Evolutionary conservation across 768 basidiomycete species (phyloP).

Genomic region (Amyloporia xantha): DNA sequence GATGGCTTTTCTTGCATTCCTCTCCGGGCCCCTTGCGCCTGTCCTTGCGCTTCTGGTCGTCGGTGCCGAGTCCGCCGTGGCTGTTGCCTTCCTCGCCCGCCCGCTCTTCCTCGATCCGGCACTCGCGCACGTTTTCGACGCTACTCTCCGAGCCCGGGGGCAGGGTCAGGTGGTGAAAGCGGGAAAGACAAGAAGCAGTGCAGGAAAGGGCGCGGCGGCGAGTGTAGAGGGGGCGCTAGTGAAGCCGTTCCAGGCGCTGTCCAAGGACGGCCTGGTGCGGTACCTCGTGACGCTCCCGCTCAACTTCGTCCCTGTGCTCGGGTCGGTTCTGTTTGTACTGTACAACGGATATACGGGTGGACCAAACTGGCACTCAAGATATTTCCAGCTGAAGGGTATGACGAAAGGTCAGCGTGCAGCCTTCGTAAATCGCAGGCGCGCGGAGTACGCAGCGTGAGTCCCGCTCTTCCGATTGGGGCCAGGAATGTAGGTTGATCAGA

Average conservation of each 20-base stretch:
- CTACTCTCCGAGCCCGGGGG: constrained; percentile 35
- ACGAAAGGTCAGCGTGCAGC: constrained; percentile 35
- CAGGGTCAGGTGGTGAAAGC: constrained; percentile 31
- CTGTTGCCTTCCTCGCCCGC: constrained; percentile 38
- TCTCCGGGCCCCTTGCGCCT: constrained; percentile 61
- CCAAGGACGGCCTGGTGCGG: constrained; percentile 39
- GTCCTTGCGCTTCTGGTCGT: constrained; percentile 33
- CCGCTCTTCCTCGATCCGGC: constrained; percentile 39
- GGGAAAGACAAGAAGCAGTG: constrained; percentile 24
- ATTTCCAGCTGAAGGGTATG: constrained; percentile 63
- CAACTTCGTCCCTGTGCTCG: constrained; percentile 60
- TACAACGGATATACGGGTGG: constrained; percentile 43
- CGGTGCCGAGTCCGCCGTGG: constrained; percentile 35
- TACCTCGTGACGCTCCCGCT: constrained; percentile 62
- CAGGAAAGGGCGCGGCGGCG: constrained; percentile 32
- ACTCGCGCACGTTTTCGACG: constrained; percentile 41
- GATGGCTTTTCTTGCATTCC: constrained; percentile 52
- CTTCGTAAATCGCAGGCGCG: constrained; percentile 42
- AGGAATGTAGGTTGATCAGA: background rate
- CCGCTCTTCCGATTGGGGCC: too few species aligned
- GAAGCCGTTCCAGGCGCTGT: constrained; percentile 40
- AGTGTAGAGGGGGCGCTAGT: constrained; percentile 41
- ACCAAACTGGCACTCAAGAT: constrained; percentile 54
- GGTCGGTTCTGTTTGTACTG: constrained; percentile 55
- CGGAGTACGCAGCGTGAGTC: constrained; percentile 60